These are phyloP conservation scores for Cryphonectria nitschkei DNA, from an alignment of 2,329 filamentous ascomycete genomes.

Conservation along the genomic window DNA sequence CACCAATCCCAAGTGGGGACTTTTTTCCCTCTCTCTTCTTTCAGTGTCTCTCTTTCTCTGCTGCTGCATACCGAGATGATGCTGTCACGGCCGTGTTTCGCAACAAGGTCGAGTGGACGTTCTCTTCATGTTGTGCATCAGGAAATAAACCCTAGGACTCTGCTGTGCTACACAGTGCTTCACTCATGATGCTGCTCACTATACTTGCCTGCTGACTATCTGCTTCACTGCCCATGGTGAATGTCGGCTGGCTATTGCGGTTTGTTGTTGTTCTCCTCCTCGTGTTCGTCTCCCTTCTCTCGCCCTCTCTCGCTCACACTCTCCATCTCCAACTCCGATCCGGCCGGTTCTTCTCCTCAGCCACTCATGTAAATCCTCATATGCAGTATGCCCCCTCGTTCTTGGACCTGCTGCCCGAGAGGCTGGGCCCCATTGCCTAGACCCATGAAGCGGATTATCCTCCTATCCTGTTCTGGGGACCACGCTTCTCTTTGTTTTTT, in stretches of 20 bases:
- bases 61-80: background rate
- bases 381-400: background rate
- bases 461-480: slow-evolving; percentile 2
- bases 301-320: background rate
- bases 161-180: too few relatives aligned
- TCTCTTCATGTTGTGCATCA: too few relatives aligned
- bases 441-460: slow-evolving; percentile 5
- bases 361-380: slow-evolving; percentile 5
- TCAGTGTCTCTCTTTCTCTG: too few relatives aligned
- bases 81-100: background rate
- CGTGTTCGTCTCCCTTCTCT: background rate
- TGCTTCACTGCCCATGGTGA: background rate
- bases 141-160: background rate
- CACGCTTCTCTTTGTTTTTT: background rate
- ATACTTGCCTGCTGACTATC: background rate
- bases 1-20: background rate
- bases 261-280: background rate
- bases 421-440: slow-evolving; percentile 4
- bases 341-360: background rate
- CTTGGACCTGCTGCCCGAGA: slow-evolving; percentile 7
- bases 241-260: background rate
- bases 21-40: background rate
- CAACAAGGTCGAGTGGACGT: too few relatives aligned
- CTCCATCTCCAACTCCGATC: background rate
- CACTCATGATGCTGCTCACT: background rate